phyloP scores from a whole-genome alignment of 208 protist species.

The Leptomonas pyrrhocoris region DNA sequence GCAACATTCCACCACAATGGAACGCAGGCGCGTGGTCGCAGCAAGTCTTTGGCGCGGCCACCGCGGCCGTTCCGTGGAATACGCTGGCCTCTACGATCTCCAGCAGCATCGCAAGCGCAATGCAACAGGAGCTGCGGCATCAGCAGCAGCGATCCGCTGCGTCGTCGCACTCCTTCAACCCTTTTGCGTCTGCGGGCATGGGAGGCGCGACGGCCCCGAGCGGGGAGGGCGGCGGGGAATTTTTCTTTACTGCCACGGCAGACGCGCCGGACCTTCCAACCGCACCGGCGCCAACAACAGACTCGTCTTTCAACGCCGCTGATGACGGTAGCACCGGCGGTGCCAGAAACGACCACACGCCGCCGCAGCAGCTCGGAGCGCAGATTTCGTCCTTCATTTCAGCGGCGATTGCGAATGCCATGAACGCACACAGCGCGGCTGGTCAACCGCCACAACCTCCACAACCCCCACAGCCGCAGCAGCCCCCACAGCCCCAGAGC shows the following conservation, averaged over 20 bases:
- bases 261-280: conserved; percentile 9
- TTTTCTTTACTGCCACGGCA: not conserved
- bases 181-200: not conserved
- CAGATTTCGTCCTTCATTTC: conserved; percentile 7
- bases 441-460: conserved; percentile 1
- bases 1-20: not conserved
- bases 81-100: conserved; percentile 19
- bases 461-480: not conserved
- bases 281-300: conserved; percentile 24
- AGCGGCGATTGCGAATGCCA: conserved; percentile 8
- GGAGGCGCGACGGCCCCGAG: not conserved
- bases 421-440: conserved; percentile 1
- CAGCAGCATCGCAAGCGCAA: conserved; percentile 16
- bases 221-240: not conserved
- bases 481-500: not conserved
- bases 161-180: not conserved
- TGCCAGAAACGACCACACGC: not conserved
- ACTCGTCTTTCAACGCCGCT: no score
- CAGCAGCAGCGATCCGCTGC: conserved; percentile 5
- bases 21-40: not conserved
- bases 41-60: not conserved
- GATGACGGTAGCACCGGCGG: no score
- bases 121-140: conserved; percentile 39
- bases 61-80: conserved; percentile 10
- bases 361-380: not conserved